Base-by-base conservation (phyloP, 805 yeast species). In the Saccharomycopsis sp. region DNA sequence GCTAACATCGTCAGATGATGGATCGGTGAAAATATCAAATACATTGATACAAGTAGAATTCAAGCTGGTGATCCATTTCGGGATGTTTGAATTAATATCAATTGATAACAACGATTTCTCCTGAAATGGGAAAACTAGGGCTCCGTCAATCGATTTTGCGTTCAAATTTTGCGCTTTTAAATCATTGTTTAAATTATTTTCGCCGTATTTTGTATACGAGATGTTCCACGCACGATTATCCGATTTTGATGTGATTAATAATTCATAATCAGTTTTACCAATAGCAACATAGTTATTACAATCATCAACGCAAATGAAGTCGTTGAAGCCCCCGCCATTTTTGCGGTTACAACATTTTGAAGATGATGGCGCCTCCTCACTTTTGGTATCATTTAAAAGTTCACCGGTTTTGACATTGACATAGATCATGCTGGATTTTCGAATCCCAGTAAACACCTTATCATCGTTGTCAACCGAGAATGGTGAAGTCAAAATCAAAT, bases 161-260 rank as follows among this genome's bases (percentile, higher is more conserved):
- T 65, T 64, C n/a, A 40, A 38, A 50, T 75, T 72, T 52, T 77
- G 78, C 29, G 56, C 54, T 2, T 67, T 68, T 34, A 77, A 60
- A 47, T 67, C 71, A 11, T 59, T 59, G 64, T 66, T 95, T 42
- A 88, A 66, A 52, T 85, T 79, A 60, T 90, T 90, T 37, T 95
- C 95, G 7, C 93, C 94, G 96, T 97, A 93, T 29, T 81, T 72
- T 1, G 94, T 72, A 57, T 83, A 88, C 0, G 89, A 79, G 14
- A 93, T 85, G 56, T 87, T 85, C 49, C 96, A 89, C 1, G 80
- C 74, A 0, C 81, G 65, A 49, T 77, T 77, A 48, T 76, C 72
- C 6, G 46, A 41, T 53, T 73, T 77, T 2, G 93, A 80, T 58
- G 87, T 82, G n/a, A 93, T 90, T 0, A 78, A 68, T 34, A 85